Evolutionary conservation across 345 rosid species (phyloP).

Genomic region (Aethionema arabicum): DNA sequence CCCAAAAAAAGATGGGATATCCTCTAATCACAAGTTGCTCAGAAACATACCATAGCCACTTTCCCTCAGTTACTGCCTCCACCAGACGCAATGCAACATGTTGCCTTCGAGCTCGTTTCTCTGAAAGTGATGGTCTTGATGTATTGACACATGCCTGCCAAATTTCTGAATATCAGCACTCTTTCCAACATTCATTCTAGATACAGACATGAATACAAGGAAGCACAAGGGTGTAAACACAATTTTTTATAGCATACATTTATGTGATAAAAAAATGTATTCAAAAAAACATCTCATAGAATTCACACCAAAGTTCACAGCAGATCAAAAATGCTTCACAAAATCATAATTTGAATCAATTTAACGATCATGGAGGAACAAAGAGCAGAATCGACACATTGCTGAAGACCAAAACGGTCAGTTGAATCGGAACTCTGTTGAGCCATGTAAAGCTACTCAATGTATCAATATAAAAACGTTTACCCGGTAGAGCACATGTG

Average conservation of each 20-base stretch:
- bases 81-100: conserved; percentile 54
- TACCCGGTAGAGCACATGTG: conserved; percentile 76
- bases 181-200: conserved; percentile 21
- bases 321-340: conserved; percentile 19
- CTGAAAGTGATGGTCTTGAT: conserved; percentile 46
- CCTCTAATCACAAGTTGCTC: conserved; percentile 9
- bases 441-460: not conserved
- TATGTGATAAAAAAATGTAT: conserved; percentile 15
- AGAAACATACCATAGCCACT: conserved; percentile 79
- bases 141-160: conserved; percentile 58
- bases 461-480: conserved; percentile 16
- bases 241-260: conserved; percentile 2
- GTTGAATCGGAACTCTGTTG: conserved; percentile 15
- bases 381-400: conserved; percentile 24
- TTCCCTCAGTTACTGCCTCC: conserved; percentile 77
- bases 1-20: conserved; percentile 11
- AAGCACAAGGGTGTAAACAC: conserved; percentile 16
- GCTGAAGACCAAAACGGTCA: conserved; percentile 5
- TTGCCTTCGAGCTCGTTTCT: conserved; percentile 70
- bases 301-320: conserved; percentile 10
- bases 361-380: conserved; percentile 10
- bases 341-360: conserved; percentile 3
- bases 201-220: conserved; percentile 21
- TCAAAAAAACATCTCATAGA: not conserved
- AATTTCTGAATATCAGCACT: conserved; percentile 24